Evolutionary conservation across 1,284 basidiomycete species (phyloP), one percentile per base, ranked within the genome.

Genomic region (Sporisorium iseilematis-ciliati): DNA sequence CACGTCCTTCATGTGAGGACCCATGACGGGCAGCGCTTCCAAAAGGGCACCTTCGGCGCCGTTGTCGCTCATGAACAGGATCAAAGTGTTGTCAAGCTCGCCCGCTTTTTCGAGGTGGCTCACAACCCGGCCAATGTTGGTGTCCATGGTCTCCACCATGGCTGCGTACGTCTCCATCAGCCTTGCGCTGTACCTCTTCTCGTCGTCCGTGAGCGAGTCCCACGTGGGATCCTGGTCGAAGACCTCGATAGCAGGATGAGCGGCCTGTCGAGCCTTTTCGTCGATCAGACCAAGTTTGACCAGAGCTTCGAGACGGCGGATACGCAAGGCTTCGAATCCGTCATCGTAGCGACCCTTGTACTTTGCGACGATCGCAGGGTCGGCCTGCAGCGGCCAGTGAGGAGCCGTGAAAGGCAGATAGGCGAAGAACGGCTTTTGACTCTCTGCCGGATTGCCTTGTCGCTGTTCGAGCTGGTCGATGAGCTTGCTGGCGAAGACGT

Each of bases 101-200:
- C 70, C 76, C 0, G 41, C 51, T 10, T 62, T 42, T 45, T 72
- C 57, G 18, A 84, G 70, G 21, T 65, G 58, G 2, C 68, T 57
- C 2, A 84, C 29, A 10, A 84, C 81, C 16, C 75, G 57, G 1
- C 82, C 83, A 20, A 84, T 82, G 48, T 81, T 52, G 18, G 61
- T 64, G 64, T 86, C 85, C 80, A 86, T 85, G 16, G 57, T 58
- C 33, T 84, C 79, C 7, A 85, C 80, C 84, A 85, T 85, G 12
- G 77, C 84, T 11, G 84, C 84, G 51, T 85, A 85, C 20, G 63
- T 77, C 73, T 84, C 84, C 84, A 86, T 85, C 31, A 72, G 46
- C 35, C 77, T 60, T 0, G 79, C 46, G 8, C 75, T 78, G 45
- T 75, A 41, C 23, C 49, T 53, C 16, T 64, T 50, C 61, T 86